Base-by-base conservation (phyloP, 1,284 basidiomycete species). In the Calocybe gambosa region DNA sequence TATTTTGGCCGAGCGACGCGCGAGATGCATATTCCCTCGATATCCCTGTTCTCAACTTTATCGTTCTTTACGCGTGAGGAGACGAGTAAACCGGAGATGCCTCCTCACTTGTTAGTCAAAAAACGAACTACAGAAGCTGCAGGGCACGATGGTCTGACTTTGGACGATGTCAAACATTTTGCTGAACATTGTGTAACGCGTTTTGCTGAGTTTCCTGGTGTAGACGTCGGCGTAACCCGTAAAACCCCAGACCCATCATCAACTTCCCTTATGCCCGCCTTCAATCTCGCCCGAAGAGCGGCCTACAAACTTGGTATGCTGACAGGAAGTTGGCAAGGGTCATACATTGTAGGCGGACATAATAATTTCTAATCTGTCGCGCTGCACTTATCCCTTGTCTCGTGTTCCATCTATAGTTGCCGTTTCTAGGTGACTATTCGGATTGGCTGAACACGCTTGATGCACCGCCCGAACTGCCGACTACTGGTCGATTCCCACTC, bases 301-400 rank as follows among this genome's bases (percentile, higher is more conserved):
- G 49, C 61, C 16, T 74, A 78, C 50, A 59, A 62, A 42, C 61
- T 68, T 12, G 74, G 69, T 8, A 62, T 62, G 1, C 60, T 77
- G 25, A 65, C 66, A 3, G 75, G 75, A 16, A 59, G 56, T 18
- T 78, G 73, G 74, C 64, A 67, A 40, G 74, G 75, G 7, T 69
- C 73, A 9, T 66, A 61, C 26, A 64, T 74, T 15, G 75, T 76
- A 51, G 45, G 65, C 35, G 6, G 15, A 33, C 13, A 12, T 9
- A 6, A 21, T 1, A 29, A 23, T 8, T 44, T 25, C 39, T 42
- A 31, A 50, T 15, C 19, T 37, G 5, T 29, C n/a, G n/a, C n/a
- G 33, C 29, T 36, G 13, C 29, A 13, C 29, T 31, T 6, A 31
- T 31, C 29, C 12, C 29, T 10, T 31, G 5, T 5, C 5, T 12